These are phyloP conservation scores for Grosmannia clavigera DNA, from an alignment of 2,329 filamentous ascomycete genomes.

Conservation along the genomic window DNA sequence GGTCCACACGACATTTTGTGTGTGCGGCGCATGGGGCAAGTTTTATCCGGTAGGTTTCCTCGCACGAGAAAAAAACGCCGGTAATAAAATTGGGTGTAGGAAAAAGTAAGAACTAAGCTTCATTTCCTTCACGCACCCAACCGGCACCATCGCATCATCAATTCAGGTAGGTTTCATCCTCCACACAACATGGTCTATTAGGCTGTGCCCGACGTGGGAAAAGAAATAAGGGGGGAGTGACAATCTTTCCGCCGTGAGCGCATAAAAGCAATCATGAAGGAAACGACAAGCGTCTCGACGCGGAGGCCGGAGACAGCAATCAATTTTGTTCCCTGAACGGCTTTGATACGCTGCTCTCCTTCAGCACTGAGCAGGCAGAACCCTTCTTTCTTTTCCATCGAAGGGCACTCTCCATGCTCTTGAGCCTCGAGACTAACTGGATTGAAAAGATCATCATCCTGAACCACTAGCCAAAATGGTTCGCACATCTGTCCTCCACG, in stretches of 20 bases:
- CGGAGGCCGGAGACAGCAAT: constrained; percentile 52
- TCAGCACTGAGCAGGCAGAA: constrained; percentile 57
- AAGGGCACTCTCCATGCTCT: constrained; percentile 61
- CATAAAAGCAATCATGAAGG: not conserved
- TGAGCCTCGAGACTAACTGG: constrained; percentile 49
- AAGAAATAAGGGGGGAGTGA: not conserved
- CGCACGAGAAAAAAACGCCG: constrained; percentile 9
- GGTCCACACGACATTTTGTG: constrained; percentile 10
- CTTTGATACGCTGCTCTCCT: constrained; percentile 51
- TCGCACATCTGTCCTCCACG: constrained; percentile 98
- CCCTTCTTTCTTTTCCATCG: constrained; percentile 36
- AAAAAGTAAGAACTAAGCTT: not conserved
- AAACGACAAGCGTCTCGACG: constrained; percentile 3
- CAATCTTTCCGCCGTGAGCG: not conserved
- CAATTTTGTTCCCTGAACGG: constrained; percentile 17
- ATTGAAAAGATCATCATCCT: constrained; percentile 55
- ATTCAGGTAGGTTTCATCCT: constrained; percentile 9
- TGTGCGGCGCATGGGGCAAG: constrained; percentile 4
- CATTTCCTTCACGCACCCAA: not conserved
- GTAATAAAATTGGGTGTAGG: not conserved
- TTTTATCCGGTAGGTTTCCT: constrained; percentile 6
- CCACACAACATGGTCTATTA: constrained; percentile 11
- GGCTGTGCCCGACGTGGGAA: constrained; percentile 16
- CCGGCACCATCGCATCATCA: not conserved
- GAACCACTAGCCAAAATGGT: constrained; percentile 75